phyloP scores from a whole-genome alignment of 192 early-diverging fungal species.

The Podila verticillata region DNA sequence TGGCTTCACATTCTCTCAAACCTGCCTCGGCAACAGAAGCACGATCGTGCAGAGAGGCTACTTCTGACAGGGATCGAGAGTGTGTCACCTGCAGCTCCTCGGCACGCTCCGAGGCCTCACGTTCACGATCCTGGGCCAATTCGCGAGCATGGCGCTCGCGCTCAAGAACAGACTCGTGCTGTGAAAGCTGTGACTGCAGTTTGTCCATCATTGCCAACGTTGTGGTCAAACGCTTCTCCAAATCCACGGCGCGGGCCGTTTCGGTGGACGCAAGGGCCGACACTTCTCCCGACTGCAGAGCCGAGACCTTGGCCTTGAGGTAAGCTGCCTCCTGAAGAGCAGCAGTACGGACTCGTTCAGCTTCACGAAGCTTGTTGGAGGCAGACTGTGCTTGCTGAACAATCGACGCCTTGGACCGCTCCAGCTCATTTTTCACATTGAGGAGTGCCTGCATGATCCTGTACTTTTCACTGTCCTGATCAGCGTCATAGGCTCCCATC shows the following conservation, averaged over 20 bases:
- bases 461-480: conserved; percentile 54
- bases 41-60: conserved; percentile 56
- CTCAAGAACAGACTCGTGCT: conserved; percentile 49
- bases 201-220: conserved; percentile 53
- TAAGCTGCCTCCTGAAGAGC: conserved; percentile 67
- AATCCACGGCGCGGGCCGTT: conserved; percentile 53
- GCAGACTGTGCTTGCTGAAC: conserved; percentile 56
- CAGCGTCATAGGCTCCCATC: conserved; percentile 52
- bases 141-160: conserved; percentile 56
- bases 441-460: conserved; percentile 57
- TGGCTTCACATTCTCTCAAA: conserved; percentile 49
- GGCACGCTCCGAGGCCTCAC: conserved; percentile 43
- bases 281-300: conserved; percentile 53
- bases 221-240: conserved; percentile 58
- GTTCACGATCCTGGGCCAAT: conserved; percentile 55
- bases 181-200: conserved; percentile 38
- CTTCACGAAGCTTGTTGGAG: conserved; percentile 56
- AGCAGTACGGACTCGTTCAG: conserved; percentile 61
- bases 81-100: conserved; percentile 60
- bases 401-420: conserved; percentile 53
- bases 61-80: conserved; percentile 53
- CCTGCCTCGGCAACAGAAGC: conserved; percentile 55
- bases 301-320: conserved; percentile 61
- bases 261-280: conserved; percentile 51
- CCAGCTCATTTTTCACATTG: conserved; percentile 55